Evolutionary conservation across 352 stramenopile genomes (phyloP), one percentile per base, ranked within the genome.

Genomic region (Labyrinthula sp.): DNA sequence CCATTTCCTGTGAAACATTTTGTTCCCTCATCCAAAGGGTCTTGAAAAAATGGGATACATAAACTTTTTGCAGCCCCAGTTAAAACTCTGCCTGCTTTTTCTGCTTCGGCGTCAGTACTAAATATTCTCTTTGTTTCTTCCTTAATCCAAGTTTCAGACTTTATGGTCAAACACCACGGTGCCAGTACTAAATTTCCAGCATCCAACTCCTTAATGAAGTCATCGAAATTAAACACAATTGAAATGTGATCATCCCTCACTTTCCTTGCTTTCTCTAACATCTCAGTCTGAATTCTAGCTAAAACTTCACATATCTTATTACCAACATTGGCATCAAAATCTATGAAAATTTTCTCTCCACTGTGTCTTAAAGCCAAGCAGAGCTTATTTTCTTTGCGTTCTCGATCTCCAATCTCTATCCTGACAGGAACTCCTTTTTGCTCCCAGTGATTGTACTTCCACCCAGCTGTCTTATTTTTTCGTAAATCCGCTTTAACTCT

Each of bases 371-470:
- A 72, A 34, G 92, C 82, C 48, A 94, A 65, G 54, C 85, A 74
- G 36, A 80, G 80, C 61, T 91, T 74, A 33, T 82, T 69, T 56
- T 85, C 81, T 34, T 86, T 72, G 31, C 97, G 63, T 60, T 99
- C 90, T 56, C 87, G 84, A 25, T 85, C 86, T 35, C 90, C 90
- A 18, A 99, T 66, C 59, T 99, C 89, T 54, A 98, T 79, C 41
- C 90, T 83, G 31, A 99, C 75, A 30, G 90, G 90, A 14, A 99
- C 88, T 57, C 89, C 59, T 83, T 97, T 97, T 60, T 96, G 85
- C 67, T 99, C 90, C 88, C 89, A 99, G 66, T 97, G 75, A 65
- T 95, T 95, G 69, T 94, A 98, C 71, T 95, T 95, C 85, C 85
- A 95, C 35, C 86, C 86, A 20, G 78, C 73, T 30, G 75, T 89